phyloP scores from a whole-genome alignment of 73 alveolate genomes.

The Paramecium caudatum region DNA sequence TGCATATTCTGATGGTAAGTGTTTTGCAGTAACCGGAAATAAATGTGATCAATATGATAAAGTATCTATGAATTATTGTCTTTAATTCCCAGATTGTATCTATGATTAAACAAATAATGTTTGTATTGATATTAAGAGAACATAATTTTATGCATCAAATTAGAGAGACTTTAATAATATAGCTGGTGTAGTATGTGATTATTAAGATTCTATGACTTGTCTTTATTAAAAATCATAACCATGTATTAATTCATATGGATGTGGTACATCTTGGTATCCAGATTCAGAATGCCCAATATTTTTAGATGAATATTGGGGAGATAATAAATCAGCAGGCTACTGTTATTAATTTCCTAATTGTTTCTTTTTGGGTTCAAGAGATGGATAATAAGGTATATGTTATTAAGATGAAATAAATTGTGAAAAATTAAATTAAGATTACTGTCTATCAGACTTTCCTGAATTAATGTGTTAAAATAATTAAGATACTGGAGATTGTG shows the following conservation, averaged over 20 bases:
- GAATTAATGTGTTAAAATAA: not conserved
- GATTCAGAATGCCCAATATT: too few relatives aligned
- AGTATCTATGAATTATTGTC: not conserved
- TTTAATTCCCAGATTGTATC: constrained; percentile 9
- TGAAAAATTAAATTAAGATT: not conserved
- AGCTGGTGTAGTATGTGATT: not conserved
- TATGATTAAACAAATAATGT: not conserved
- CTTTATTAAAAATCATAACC: not conserved
- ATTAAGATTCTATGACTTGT: not conserved
- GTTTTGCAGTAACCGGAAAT: not conserved
- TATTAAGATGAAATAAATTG: not conserved
- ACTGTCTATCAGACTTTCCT: not conserved
- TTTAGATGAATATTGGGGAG: not conserved
- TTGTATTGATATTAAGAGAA: not conserved
- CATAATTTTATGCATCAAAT: not conserved
- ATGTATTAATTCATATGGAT: not conserved
- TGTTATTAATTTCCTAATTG: not conserved
- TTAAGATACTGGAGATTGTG: not conserved
- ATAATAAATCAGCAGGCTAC: not conserved
- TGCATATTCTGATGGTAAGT: not conserved
- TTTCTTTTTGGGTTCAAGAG: constrained; percentile 17
- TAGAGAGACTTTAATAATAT: not conserved
- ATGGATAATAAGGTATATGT: not conserved
- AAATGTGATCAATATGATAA: constrained; percentile 6
- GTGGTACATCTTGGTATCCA: too few relatives aligned